Base-by-base conservation (phyloP, 352 stramenopile genomes). In the Thalassiosira oceanica region DNA sequence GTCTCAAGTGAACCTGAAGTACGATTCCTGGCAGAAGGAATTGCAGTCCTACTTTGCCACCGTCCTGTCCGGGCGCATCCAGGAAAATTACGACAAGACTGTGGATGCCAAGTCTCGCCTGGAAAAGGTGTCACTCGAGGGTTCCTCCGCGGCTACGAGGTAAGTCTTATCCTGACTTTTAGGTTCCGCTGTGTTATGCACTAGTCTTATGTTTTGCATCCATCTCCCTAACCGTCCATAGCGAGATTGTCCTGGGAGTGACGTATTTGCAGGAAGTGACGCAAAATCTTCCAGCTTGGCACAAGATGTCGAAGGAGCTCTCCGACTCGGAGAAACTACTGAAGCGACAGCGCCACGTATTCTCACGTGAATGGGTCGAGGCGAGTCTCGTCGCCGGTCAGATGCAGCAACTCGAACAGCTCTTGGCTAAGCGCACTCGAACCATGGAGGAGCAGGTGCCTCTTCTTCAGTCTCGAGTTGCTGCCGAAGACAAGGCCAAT, bases 11-110 rank as follows among this genome's bases (percentile, higher is more conserved):
- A 98, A 98, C 63, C 86, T 98, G 31, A 99, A 99, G 76, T 99
- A 99, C 81, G 97, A 99, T 74, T 96, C 95, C 1, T 99, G 96
- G 95, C 96, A 99, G 69, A 98, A 98, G 54, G 95, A 99, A 61
- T 92, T 99, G 41, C 90, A 99, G 29, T 86, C 90, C 6, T 93
- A 95, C 42, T 99, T 99, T 72, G 94, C 92, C 4, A 79, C 93
- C 31, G 88, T 99, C 26, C 77, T 99, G 13, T 89, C 85, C 43
- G 89, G 97, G 51, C 90, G 94, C 61, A 97, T 98, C 46, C 91
- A 92, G 46, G 80, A 89, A 35, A 43, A 95, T 93, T 81, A 87
- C 58, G 39, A 69, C 42, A 84, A 84, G 69, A 69, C 91, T 62
- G 66, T 60, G 3, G 48, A 53, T 53, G 70, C 76, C 7, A 95